These are phyloP conservation scores for Leptographium radiaticola DNA, from an alignment of 2,329 filamentous ascomycete genomes.

Conservation along the genomic window DNA sequence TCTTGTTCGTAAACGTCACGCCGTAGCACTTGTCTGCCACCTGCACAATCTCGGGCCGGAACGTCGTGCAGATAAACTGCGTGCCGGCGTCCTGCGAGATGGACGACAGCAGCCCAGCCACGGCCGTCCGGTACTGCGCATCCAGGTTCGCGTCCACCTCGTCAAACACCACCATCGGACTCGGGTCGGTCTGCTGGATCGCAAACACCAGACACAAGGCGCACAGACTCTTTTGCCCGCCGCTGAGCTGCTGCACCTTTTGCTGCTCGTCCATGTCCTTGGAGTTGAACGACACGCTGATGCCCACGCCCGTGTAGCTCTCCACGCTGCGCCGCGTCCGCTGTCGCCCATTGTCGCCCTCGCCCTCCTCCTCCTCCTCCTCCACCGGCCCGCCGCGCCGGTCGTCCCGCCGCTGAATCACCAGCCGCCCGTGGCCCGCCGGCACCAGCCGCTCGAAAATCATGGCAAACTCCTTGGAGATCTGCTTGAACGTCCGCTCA, in stretches of 20 bases:
- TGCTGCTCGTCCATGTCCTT: constrained; percentile 94
- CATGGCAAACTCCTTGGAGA: constrained; percentile 80
- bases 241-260: constrained; percentile 90
- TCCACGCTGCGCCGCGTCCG: constrained; percentile 44
- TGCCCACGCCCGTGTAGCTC: constrained; percentile 92
- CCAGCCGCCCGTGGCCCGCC: constrained; percentile 76
- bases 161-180: constrained; percentile 97
- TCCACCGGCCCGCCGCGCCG: constrained; percentile 44
- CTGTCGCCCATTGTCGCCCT: constrained; percentile 57
- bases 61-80: constrained; percentile 97
- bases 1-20: constrained; percentile 87
- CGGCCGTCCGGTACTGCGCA: constrained; percentile 92
- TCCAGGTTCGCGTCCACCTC: constrained; percentile 98
- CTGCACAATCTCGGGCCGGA: constrained; percentile 88
- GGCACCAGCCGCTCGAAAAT: constrained; percentile 95
- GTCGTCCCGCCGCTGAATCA: constrained; percentile 87
- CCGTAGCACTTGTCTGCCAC: constrained; percentile 98
- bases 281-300: constrained; percentile 96
- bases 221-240: constrained; percentile 96
- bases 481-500: constrained; percentile 95
- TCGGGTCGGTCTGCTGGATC: constrained; percentile 95
- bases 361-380: constrained; percentile 47
- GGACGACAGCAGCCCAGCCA: constrained; percentile 74
- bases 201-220: constrained; percentile 96
- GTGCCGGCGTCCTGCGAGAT: constrained; percentile 55